phyloP scores from a whole-genome alignment of 345 rosid species.

The Citrus reticulata region DNA sequence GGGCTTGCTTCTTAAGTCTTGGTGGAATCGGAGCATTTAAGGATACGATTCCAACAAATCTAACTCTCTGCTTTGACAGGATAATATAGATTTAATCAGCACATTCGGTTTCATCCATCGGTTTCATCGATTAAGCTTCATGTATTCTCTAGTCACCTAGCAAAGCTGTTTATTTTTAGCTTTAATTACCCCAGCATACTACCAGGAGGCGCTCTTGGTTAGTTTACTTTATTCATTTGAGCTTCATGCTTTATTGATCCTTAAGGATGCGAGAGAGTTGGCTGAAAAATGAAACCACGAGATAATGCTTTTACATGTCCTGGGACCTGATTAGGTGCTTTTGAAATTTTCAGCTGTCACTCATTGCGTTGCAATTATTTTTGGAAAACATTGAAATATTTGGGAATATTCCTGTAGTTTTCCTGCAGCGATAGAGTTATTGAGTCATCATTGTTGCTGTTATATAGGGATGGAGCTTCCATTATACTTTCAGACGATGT shows the following conservation, averaged over 20 bases:
- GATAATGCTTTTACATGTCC: too few relatives aligned
- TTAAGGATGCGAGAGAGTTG: not conserved
- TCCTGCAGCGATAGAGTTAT: conserved; percentile 4
- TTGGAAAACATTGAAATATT: not conserved
- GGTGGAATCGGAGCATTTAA: not conserved
- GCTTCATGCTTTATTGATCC: not conserved
- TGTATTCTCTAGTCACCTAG: not conserved
- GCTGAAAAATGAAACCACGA: not conserved
- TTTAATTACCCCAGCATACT: not conserved
- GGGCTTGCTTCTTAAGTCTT: not conserved
- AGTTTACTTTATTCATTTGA: not conserved
- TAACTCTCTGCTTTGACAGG: not conserved
- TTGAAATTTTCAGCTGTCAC: not conserved
- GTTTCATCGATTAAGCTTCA: not conserved
- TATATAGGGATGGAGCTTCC: conserved; percentile 88
- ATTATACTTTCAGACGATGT: conserved; percentile 98
- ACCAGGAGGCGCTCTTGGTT: not conserved
- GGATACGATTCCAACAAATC: not conserved
- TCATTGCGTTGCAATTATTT: not conserved
- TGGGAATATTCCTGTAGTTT: not conserved
- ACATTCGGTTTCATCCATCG: not conserved
- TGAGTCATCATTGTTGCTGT: conserved; percentile 10
- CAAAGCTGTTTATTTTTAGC: not conserved
- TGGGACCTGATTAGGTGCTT: not conserved
- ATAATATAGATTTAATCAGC: not conserved